A percentile compares a stretch with the other conserved stretches of the same genome.
Evolutionary conservation across 495 filamentous ascomycete species (phyloP).

Genomic region (Evansstolkia leycettana): DNA sequence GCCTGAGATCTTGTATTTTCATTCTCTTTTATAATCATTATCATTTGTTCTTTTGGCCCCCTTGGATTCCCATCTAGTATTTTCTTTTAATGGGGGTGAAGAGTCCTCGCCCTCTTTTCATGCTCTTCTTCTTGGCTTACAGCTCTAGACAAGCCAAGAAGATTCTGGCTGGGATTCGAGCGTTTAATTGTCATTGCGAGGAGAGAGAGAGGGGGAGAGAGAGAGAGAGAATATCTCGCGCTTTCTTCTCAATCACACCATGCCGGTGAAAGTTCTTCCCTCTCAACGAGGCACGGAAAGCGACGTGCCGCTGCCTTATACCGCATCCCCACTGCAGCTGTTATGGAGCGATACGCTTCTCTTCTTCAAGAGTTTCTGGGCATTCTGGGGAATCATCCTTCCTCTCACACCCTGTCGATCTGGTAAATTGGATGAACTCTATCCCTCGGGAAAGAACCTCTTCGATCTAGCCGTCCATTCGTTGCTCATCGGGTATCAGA

Average conservation of each 20-base stretch:
- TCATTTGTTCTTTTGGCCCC: no score
- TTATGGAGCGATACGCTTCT: slow-evolving; percentile 42
- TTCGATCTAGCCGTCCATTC: slow-evolving; percentile 38
- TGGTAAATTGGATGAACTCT: slow-evolving; percentile 45
- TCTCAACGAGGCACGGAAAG: neutral
- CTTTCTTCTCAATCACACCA: neutral
- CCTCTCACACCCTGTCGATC: slow-evolving; percentile 39
- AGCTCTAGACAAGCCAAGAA: no score
- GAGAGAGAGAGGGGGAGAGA: no score
- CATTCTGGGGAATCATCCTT: slow-evolving; percentile 38
- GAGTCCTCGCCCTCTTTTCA: no score
- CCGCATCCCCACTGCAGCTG: slow-evolving; percentile 44
- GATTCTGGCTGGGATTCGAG: no score
- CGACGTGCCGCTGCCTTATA: slow-evolving; percentile 31
- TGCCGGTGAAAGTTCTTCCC: neutral
- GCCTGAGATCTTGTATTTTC: no score
- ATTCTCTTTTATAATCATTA: no score
- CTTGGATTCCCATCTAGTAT: no score
- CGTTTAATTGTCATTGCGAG: no score
- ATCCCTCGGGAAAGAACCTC: slow-evolving; percentile 34
- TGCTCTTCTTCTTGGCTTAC: no score
- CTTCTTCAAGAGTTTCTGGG: slow-evolving; percentile 35
- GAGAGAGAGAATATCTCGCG: no score
- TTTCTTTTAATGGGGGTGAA: no score
- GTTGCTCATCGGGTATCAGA: slow-evolving; percentile 29